A percentile compares a stretch with the other conserved stretches of the same genome.
These are phyloP conservation scores for Camellia lanceoleosa DNA, from an alignment of 148 eudicot genomes.

Conservation along the genomic window DNA sequence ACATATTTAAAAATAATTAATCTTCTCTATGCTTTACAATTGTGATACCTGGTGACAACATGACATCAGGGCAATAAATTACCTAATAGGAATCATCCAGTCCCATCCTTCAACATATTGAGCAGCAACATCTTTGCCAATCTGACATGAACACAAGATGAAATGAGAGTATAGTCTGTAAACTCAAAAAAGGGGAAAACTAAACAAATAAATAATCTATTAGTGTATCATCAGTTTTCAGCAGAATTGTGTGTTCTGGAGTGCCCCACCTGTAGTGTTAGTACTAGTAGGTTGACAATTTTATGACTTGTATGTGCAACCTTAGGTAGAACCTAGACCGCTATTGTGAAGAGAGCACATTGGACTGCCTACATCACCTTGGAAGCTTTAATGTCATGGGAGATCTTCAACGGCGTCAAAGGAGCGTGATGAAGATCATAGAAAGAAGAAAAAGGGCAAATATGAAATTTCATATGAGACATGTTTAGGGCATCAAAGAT, in stretches of 20 bases:
- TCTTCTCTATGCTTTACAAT: neutral
- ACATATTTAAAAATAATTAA: neutral
- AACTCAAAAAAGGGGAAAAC: neutral
- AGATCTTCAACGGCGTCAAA: too few species aligned
- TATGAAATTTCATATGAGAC: too few species aligned
- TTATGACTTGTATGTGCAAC: too few species aligned
- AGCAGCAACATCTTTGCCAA: conserved; percentile 92
- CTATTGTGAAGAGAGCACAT: too few species aligned
- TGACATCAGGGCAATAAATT: conserved; percentile 7
- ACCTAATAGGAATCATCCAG: conserved; percentile 98
- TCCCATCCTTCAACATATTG: conserved; percentile 99
- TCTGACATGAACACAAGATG: conserved; percentile 39
- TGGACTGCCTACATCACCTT: too few species aligned
- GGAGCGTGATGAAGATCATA: too few species aligned
- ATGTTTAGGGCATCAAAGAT: too few species aligned
- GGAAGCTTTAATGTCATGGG: too few species aligned
- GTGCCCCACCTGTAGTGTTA: neutral
- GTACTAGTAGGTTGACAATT: too few species aligned
- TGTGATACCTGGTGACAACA: neutral
- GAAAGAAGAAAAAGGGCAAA: too few species aligned
- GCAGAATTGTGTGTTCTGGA: neutral
- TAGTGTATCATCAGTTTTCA: neutral
- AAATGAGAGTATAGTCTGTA: neutral
- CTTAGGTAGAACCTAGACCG: too few species aligned
- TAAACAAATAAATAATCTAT: neutral